Evolutionary conservation across 371 early-diverging fungal genomes (phyloP).

Genomic region (Dichotomocladium elegans): DNA sequence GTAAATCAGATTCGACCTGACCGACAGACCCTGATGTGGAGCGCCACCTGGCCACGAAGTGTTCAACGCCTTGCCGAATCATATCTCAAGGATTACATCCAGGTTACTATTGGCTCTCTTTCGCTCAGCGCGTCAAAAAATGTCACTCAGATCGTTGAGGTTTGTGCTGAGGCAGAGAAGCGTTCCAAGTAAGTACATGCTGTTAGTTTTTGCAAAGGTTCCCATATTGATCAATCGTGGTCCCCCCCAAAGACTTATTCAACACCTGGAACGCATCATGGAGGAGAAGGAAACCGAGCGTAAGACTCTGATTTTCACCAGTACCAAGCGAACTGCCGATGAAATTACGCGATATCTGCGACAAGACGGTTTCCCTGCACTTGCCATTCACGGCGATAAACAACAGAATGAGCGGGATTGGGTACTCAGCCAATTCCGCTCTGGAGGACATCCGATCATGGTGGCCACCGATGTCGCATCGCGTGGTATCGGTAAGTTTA

Average conservation of each 20-base stretch:
- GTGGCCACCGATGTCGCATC: conserved; percentile 99
- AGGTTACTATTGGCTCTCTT: conserved; percentile 98
- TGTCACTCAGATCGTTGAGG: conserved; percentile 90
- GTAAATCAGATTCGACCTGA: conserved; percentile 98
- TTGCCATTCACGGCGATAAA: conserved; percentile 99
- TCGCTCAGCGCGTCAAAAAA: conserved; percentile 94
- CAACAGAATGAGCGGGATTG: conserved; percentile 98
- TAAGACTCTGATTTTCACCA: conserved; percentile 97
- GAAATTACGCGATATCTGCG: conserved; percentile 89
- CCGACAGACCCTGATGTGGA: conserved; percentile 99
- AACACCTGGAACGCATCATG: conserved; percentile 76
- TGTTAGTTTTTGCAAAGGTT: neutral
- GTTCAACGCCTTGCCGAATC: conserved; percentile 92
- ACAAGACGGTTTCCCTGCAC: conserved; percentile 93
- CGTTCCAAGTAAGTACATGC: conserved; percentile 48
- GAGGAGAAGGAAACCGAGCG: conserved; percentile 62
- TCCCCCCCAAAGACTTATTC: conserved; percentile 50
- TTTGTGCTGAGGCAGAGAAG: conserved; percentile 90
- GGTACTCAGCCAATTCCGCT: conserved; percentile 91
- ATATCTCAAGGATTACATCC: conserved; percentile 95
- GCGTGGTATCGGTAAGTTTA: conserved; percentile 95
- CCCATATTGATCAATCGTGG: too few species aligned
- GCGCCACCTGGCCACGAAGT: conserved; percentile 99
- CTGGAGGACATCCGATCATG: conserved; percentile 88
- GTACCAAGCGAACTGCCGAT: conserved; percentile 98